These are phyloP conservation scores for Panus rudis DNA, from an alignment of 768 basidiomycete species.

Conservation along the genomic window DNA sequence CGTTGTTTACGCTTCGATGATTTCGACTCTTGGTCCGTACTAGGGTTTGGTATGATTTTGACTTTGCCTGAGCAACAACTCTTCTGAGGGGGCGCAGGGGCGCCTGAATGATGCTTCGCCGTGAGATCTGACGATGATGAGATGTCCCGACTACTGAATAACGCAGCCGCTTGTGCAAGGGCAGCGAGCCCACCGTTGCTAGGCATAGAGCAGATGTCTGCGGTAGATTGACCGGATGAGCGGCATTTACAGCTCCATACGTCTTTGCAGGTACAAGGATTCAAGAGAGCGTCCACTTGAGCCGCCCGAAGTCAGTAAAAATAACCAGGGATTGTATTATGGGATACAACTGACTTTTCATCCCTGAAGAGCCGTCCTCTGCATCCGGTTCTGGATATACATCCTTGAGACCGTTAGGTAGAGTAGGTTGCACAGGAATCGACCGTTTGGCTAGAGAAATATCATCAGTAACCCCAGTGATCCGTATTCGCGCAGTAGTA, in stretches of 20 bases:
- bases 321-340: neutral
- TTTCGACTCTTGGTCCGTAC: neutral
- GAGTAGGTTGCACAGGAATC: constrained; percentile 61
- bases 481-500: neutral
- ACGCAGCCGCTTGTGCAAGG: constrained; percentile 1
- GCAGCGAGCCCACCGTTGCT: neutral
- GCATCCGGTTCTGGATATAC: constrained; percentile 21
- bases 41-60: constrained; percentile 3
- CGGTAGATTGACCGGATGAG: too few relatives aligned
- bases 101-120: too few relatives aligned
- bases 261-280: constrained; percentile 56
- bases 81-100: neutral
- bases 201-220: too few relatives aligned
- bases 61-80: constrained; percentile 2
- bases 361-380: neutral
- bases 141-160: neutral
- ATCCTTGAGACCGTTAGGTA: constrained; percentile 71
- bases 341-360: constrained; percentile 2
- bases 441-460: constrained; percentile 33
- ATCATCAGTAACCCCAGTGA: neutral
- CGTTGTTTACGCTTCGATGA: constrained; percentile 3
- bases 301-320: constrained; percentile 5
- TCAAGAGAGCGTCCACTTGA: constrained; percentile 53
- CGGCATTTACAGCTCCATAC: constrained; percentile 51
- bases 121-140: neutral